Evolutionary conservation across 192 early-diverging fungal genomes (phyloP).

Genomic region (Coemansia sp.): DNA sequence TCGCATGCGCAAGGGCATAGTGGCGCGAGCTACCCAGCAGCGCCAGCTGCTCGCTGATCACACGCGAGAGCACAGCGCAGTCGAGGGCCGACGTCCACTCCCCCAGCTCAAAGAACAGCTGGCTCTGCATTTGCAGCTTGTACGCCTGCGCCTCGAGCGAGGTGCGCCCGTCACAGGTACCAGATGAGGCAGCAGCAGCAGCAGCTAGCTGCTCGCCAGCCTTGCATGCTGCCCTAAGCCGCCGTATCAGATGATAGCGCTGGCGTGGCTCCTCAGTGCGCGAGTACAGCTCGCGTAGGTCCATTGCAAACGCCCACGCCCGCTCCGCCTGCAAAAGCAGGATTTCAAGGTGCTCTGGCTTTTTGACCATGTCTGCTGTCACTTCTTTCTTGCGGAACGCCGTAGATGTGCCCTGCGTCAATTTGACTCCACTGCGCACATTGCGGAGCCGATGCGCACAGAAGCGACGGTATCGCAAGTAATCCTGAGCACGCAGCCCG

Average conservation of each 20-base stretch:
- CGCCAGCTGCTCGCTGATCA: slow-evolving; percentile 28
- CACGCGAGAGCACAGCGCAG: slow-evolving; percentile 31
- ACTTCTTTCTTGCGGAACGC: slow-evolving; percentile 25
- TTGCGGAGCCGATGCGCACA: slow-evolving; percentile 43
- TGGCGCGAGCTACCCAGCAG: slow-evolving; percentile 29
- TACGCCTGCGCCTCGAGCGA: slow-evolving; percentile 32
- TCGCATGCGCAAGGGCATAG: slow-evolving; percentile 32
- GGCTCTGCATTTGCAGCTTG: slow-evolving; percentile 43
- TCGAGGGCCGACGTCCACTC: slow-evolving; percentile 48
- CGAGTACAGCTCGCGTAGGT: slow-evolving; percentile 48
- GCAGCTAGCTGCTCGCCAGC: slow-evolving; percentile 28
- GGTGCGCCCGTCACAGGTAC: slow-evolving; percentile 30
- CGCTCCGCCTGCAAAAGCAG: slow-evolving; percentile 49
- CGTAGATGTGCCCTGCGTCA: slow-evolving; percentile 34
- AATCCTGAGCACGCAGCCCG: slow-evolving; percentile 45
- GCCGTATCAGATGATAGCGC: slow-evolving; percentile 44
- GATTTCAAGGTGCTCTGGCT: slow-evolving; percentile 38
- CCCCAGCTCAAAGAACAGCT: slow-evolving; percentile 44
- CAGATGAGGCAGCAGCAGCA: neutral
- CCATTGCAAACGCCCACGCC: slow-evolving; percentile 54
- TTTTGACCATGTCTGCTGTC: slow-evolving; percentile 21
- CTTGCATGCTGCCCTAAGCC: slow-evolving; percentile 39
- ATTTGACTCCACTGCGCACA: slow-evolving; percentile 42
- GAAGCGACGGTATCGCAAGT: slow-evolving; percentile 47
- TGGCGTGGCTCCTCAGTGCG: slow-evolving; percentile 55